Base-by-base conservation (phyloP, 2,329 filamentous ascomycete genomes). In the Periconia digitata region DNA sequence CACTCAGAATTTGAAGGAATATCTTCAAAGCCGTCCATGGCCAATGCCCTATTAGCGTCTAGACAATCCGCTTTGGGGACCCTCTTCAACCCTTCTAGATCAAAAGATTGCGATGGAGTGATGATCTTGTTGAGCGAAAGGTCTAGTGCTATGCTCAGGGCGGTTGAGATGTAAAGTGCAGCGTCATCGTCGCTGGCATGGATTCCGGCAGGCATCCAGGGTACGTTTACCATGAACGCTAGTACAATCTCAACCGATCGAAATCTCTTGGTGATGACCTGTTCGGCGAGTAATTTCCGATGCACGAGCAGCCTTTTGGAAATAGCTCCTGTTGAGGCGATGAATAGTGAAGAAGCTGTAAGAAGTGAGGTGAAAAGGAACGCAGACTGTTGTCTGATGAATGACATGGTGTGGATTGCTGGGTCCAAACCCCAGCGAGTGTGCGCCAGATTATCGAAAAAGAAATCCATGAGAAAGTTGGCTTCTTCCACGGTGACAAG, bases 401-500 rank as follows among this genome's bases (percentile, higher is more conserved):
- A 90, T 1, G 77, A 70, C 16, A 83, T 75, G 0, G 81, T 88
- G 58, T 89, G 86, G 4, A 89, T 73, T 13, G 79, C 66, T 1
- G 85, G 84, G 56, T 89, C 86, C 8, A 89, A 79, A 0, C 86
- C 86, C 86, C 86, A 90, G 64, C 86, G 74, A 0, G 86, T 90
- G 64, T 90, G 86, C 1, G 86, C 83, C 5, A 90, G 77, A 42
- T 86, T 85, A 20, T 84, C 77, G 60, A 87, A 83, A 15, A 40
- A 12, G 1, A 83, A 89, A 45, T 75, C 70, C 46, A 89, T 85
- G 1, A 90, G 74, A 2, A 79, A 77, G 24, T 83, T 79, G 0
- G 85, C 83, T 66, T 90, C 86, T 10, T 83, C 77, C 22, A 79
- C 70, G 0, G 84, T 86, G 3, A 88, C 79, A n/a, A 89, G 75